Evolutionary conservation across 371 early-diverging fungal genomes (phyloP).

Genomic region (Haplosporangium sp.): DNA sequence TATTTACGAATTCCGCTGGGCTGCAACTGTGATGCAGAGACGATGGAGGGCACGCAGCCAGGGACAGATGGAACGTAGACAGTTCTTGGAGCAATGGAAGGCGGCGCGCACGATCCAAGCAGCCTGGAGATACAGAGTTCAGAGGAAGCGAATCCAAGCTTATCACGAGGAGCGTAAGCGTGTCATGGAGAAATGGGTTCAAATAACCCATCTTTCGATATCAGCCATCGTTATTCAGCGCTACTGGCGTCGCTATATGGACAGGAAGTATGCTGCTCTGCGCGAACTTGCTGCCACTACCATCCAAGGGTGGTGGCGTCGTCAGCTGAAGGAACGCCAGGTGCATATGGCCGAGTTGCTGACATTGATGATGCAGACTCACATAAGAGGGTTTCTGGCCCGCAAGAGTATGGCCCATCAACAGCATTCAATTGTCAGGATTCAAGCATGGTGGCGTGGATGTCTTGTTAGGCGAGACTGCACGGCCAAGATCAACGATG

Average conservation of each 20-base stretch:
- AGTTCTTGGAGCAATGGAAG: constrained; percentile 23
- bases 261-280: constrained; percentile 8
- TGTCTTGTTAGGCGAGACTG: constrained; percentile 44
- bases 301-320: constrained; percentile 51
- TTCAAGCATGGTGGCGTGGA: constrained; percentile 56
- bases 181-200: constrained; percentile 25
- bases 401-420: constrained; percentile 15
- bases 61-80: constrained; percentile 16
- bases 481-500: constrained; percentile 48
- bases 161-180: constrained; percentile 34
- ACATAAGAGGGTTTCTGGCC: constrained; percentile 40
- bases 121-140: constrained; percentile 21
- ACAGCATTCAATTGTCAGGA: constrained; percentile 25
- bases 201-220: constrained; percentile 27
- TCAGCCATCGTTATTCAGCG: constrained; percentile 47
- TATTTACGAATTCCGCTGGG: constrained; percentile 27
- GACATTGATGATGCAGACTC: constrained; percentile 38
- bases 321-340: constrained; percentile 1
- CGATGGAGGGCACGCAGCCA: constrained; percentile 25
- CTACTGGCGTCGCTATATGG: constrained; percentile 30
- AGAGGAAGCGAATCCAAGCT: constrained; percentile 16
- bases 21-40: constrained; percentile 20
- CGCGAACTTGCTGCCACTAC: constrained; percentile 17
- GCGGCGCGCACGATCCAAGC: constrained; percentile 36
- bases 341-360: constrained; percentile 9